Evolutionary conservation across 1,139 yeast genomes (phyloP).

Genomic region (Casaregolazyma lundiana): DNA sequence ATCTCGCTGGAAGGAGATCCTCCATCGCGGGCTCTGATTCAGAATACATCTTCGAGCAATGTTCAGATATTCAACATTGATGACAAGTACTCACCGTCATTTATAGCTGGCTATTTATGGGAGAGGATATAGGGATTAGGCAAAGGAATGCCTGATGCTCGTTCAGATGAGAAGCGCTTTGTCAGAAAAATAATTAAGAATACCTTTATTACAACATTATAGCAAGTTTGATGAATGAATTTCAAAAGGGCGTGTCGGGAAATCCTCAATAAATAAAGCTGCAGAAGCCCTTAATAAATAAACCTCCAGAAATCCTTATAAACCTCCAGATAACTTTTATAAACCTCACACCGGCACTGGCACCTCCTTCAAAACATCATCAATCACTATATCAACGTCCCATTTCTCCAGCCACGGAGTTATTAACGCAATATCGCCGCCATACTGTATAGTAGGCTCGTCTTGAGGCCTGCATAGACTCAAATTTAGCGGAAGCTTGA

Average conservation of each 20-base stretch:
- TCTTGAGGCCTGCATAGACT: conserved; percentile 37
- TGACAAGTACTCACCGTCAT: conserved; percentile 56
- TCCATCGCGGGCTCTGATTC: conserved; percentile 42
- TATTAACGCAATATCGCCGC: conserved; percentile 45
- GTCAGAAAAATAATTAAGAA: no score
- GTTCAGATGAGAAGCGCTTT: no score
- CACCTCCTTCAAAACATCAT: conserved; percentile 44
- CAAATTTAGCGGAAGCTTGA: conserved; percentile 44
- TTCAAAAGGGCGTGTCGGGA: no score
- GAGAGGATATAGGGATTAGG: conserved; percentile 42
- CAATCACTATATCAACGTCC: conserved; percentile 44
- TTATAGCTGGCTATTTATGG: conserved; percentile 69
- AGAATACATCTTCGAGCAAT: conserved; percentile 45
- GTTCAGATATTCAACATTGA: conserved; percentile 53
- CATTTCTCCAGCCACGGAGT: conserved; percentile 40
- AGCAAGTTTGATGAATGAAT: no score
- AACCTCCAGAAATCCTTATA: no score
- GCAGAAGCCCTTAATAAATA: neutral
- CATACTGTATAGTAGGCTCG: conserved; percentile 50
- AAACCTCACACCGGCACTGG: conserved; percentile 40
- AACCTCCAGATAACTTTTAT: neutral
- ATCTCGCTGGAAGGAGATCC: conserved; percentile 36
- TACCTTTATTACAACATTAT: no score
- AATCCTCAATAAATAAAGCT: neutral
- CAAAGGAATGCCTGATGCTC: no score